Evolutionary conservation across 2,329 filamentous ascomycete species (phyloP).

Genomic region (Botryosphaeria dothidea): DNA sequence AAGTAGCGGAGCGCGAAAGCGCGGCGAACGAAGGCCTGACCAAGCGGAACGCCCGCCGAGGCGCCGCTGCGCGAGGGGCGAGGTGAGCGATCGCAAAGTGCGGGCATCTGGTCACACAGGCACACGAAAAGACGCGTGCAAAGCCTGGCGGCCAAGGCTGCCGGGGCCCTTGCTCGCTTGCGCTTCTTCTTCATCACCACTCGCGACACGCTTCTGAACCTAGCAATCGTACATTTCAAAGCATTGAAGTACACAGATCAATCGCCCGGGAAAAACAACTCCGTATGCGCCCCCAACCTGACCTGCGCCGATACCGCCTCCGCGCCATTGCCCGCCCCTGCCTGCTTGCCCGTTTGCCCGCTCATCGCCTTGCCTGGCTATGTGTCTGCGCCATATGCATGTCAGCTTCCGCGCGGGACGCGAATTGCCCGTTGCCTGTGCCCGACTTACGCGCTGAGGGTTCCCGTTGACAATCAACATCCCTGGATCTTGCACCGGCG

Average conservation of each 20-base stretch:
- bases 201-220: no score
- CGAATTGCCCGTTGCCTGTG: not conserved
- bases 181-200: not conserved
- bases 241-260: not conserved
- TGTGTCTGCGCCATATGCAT: not conserved
- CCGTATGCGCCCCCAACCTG: not conserved
- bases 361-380: not conserved
- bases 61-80: not conserved
- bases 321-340: not conserved
- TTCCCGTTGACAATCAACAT: constrained; percentile 34
- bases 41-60: constrained; percentile 8
- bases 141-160: not conserved
- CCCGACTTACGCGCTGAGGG: constrained; percentile 9
- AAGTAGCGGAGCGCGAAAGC: not conserved
- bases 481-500: constrained; percentile 31
- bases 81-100: constrained; percentile 18
- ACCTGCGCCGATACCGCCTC: not conserved
- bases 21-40: not conserved
- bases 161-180: constrained; percentile 4
- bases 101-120: not conserved
- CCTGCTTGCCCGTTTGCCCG: no score
- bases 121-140: not conserved
- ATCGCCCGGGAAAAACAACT: not conserved
- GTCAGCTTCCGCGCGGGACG: constrained; percentile 1
- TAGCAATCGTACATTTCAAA: constrained; percentile 1